Evolutionary conservation across 2,329 filamentous ascomycete genomes (phyloP).

Genomic region (Cladophialophora yegresii): DNA sequence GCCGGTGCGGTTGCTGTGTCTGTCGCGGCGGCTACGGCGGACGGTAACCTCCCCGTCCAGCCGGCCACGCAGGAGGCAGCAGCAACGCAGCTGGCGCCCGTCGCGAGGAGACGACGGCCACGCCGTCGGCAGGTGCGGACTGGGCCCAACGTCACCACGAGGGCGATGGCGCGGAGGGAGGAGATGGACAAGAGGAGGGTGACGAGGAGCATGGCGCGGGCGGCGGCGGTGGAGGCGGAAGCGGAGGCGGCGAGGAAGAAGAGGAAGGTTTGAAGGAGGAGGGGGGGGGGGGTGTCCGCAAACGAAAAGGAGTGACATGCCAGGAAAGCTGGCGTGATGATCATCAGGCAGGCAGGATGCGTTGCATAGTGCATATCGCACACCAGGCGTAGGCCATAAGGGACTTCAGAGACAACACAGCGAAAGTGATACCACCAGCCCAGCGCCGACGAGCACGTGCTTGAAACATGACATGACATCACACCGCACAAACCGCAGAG

Average conservation of each 20-base stretch:
- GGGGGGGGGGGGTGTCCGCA: no score
- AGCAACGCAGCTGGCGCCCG: neutral
- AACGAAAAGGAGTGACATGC: neutral
- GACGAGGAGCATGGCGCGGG: neutral
- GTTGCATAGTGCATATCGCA: neutral
- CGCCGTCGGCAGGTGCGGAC: neutral
- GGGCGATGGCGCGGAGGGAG: slow-evolving; percentile 3
- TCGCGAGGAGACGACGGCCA: neutral
- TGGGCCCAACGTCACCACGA: slow-evolving; percentile 1
- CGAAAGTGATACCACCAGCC: no score
- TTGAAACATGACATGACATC: no score
- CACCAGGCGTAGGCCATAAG: no score
- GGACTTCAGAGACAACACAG: neutral
- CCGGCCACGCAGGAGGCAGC: neutral
- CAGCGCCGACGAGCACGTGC: no score
- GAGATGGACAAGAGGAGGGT: neutral
- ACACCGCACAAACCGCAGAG: no score
- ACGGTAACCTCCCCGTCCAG: neutral
- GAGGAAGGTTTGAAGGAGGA: neutral
- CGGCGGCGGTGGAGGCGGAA: no score
- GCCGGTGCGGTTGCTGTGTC: neutral
- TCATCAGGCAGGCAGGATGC: neutral
- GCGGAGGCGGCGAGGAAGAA: neutral
- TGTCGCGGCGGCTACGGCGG: neutral
- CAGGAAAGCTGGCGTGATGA: neutral